A percentile compares a stretch with the other conserved stretches of the same genome.
Evolutionary conservation across 768 basidiomycete genomes (phyloP).

Genomic region (Aureoboletus auriporus): DNA sequence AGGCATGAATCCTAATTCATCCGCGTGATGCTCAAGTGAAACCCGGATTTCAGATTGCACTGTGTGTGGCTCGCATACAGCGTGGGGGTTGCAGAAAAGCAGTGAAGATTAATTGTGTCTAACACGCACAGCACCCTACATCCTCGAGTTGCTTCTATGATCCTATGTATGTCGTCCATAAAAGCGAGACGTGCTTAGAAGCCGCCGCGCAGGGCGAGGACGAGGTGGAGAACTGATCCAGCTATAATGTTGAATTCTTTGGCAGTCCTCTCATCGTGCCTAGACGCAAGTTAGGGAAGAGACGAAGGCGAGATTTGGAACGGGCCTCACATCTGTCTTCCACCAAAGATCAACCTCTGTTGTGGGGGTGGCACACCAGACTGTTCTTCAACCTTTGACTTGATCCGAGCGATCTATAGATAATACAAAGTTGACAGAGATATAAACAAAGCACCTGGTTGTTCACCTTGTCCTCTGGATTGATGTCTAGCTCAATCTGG

Average conservation of each 20-base stretch:
- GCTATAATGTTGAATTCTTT: constrained; percentile 79
- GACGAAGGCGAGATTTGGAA: background rate
- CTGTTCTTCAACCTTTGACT: constrained; percentile 98
- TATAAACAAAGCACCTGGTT: background rate
- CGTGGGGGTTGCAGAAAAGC: constrained; percentile 3
- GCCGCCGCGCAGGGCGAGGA: constrained; percentile 93
- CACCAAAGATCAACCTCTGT: constrained; percentile 89
- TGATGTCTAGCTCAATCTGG: constrained; percentile 94
- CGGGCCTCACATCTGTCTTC: constrained; percentile 81
- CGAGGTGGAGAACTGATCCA: constrained; percentile 89
- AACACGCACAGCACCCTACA: constrained; percentile 26
- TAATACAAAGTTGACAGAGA: background rate
- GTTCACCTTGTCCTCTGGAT: constrained; percentile 78
- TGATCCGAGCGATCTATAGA: constrained; percentile 82
- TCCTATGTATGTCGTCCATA: constrained; percentile 19
- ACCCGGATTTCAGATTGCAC: constrained; percentile 1
- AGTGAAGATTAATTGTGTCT: constrained; percentile 27
- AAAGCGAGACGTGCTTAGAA: constrained; percentile 32
- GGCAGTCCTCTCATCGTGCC: constrained; percentile 90
- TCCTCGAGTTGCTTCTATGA: constrained; percentile 21
- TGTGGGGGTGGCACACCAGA: constrained; percentile 96
- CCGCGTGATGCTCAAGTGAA: background rate
- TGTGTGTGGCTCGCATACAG: background rate
- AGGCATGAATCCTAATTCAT: constrained; percentile 12
- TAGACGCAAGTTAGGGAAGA: constrained; percentile 27